Evolutionary conservation across 1,139 yeast species (phyloP).

Genomic region (Kurtzmaniella natalensis): DNA sequence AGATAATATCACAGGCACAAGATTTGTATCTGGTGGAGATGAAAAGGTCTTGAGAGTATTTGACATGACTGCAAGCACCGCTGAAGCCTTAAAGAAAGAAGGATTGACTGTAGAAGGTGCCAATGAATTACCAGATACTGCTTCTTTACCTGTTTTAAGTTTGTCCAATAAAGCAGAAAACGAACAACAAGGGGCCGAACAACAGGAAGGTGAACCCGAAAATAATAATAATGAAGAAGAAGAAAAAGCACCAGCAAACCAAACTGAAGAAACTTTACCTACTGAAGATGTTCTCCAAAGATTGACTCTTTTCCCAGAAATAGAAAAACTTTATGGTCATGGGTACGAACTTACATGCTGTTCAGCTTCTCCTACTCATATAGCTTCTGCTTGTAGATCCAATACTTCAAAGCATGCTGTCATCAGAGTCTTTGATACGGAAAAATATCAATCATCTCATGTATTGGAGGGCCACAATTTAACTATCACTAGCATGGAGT

Average conservation of each 20-base stretch:
- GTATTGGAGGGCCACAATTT: constrained; percentile 63
- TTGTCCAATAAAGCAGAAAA: constrained; percentile 84
- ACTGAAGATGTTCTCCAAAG: constrained; percentile 87
- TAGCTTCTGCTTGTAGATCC: constrained; percentile 92
- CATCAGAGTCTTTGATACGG: constrained; percentile 65
- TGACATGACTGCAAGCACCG: constrained; percentile 82
- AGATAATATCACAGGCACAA: constrained; percentile 54
- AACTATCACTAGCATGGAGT: constrained; percentile 79
- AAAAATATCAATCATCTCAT: constrained; percentile 35
- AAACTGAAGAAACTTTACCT: constrained; percentile 49
- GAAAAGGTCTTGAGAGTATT: constrained; percentile 89
- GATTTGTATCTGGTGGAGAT: constrained; percentile 92
- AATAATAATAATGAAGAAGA: constrained; percentile 35
- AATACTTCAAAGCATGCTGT: constrained; percentile 83
- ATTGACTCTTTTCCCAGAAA: constrained; percentile 90
- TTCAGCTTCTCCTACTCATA: constrained; percentile 63
- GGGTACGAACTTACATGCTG: constrained; percentile 90
- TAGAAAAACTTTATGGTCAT: constrained; percentile 93
- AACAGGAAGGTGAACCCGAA: constrained; percentile 33
- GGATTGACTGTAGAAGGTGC: constrained; percentile 27
- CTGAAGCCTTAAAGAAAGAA: constrained; percentile 52
- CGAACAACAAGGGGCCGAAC: constrained; percentile 37
- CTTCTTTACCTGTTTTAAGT: constrained; percentile 90
- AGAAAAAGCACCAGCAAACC: constrained; percentile 32
- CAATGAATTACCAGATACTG: constrained; percentile 64